phyloP scores from a whole-genome alignment of 2,329 filamentous ascomycete species.

The Trichoderma sp. region DNA sequence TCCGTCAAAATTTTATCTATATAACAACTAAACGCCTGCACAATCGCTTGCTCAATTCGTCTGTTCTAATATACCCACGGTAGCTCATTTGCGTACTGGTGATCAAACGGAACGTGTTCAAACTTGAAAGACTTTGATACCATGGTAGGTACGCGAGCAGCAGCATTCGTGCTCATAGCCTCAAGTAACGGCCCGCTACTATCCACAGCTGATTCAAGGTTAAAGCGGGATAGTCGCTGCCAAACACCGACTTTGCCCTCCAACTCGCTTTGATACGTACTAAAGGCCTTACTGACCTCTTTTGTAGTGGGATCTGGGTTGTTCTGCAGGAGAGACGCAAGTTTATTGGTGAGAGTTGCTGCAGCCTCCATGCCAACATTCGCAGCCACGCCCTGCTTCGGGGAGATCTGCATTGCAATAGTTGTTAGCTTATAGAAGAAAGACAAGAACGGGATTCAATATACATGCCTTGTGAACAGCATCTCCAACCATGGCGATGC shows the following conservation, averaged over 20 bases:
- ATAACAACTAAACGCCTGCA: not conserved
- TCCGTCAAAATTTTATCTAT: not conserved
- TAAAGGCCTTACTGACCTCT: not conserved
- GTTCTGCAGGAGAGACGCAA: not conserved
- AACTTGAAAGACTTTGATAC: not conserved
- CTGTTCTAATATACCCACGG: not conserved
- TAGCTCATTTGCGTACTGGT: not conserved
- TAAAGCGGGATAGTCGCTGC: not conserved
- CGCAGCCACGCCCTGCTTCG: not conserved
- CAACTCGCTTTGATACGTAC: not conserved
- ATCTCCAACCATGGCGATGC: not conserved
- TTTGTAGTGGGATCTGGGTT: not conserved
- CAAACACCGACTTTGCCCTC: not conserved
- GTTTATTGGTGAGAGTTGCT: not conserved
- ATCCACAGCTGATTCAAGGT: not conserved
- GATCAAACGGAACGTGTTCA: not conserved
- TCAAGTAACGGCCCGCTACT: not conserved
- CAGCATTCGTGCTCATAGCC: not conserved
- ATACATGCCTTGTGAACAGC: not conserved
- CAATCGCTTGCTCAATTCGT: not conserved
- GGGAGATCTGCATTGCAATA: not conserved
- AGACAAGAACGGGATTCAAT: too few relatives aligned
- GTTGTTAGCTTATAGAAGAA: not conserved
- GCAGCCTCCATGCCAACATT: not conserved
- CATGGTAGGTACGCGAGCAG: not conserved